Evolutionary conservation across 139 green algal species (phyloP), one percentile per base, ranked within the genome.

Genomic region (Penium margaritaceum): DNA sequence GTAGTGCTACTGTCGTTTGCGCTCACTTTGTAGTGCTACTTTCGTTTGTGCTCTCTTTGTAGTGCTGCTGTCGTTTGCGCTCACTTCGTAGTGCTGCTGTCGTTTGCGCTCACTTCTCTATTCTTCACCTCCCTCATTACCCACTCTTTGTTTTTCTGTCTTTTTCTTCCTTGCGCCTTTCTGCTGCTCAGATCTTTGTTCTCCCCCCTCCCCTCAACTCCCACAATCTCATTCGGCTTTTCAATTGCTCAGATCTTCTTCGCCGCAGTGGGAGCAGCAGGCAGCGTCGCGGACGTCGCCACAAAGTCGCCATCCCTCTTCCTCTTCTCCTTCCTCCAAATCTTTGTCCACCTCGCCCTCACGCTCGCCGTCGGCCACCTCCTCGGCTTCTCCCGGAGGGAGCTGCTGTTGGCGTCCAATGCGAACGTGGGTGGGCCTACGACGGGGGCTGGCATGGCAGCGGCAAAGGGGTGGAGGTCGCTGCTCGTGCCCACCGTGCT

Each of bases 391-490:
- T 76, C 35, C 6, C 72, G 80, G 2, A 74, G 72, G 46, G 88
- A 95, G n/a, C 73, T 91, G 67, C 84, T 92, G 37, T 62, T 97
- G 43, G 90, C 90, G 2, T 89, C 78, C 29, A 96, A 97, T 77
- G 92, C 92, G n/a, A 95, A 95, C 85, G 91, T 97, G 17, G 91
- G 91, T 63, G 90, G 90, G 1, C 90, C 90, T 1, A 91, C 88
- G 57, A 95, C 90, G 6, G 90, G 90, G 0, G 90, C 88, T 3
- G 90, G 89, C 70, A 96, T 97, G 91, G 89, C 89, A 0, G 85
- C 86, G 9, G 88, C 90, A 29, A 95, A 95, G 67, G 85, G 87
- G 15, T 97, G 92, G 92, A 75, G 63, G 2, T 74, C 65, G 9
- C 80, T 74, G 15, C 72, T 95, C 9, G 85, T 96, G 1, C 92